Evolutionary conservation across 306 rosid species (phyloP).

Genomic region (Sindora glabra): DNA sequence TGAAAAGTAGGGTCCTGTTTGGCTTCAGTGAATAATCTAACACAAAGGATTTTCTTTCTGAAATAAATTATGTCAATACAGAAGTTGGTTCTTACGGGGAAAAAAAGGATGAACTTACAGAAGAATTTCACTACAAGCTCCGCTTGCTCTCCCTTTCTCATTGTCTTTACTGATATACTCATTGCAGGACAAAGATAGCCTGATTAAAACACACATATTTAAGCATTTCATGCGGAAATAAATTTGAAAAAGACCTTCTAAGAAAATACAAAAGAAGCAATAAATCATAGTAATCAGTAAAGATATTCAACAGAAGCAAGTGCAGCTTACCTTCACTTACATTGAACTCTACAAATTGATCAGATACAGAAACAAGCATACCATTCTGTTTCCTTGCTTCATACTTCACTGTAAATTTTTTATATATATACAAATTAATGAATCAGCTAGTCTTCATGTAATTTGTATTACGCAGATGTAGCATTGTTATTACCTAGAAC

Average conservation of each 20-base stretch:
- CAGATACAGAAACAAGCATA: slow-evolving; percentile 23
- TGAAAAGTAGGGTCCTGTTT: slow-evolving; percentile 13
- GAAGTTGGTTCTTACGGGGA: no score
- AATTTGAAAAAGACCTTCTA: background rate
- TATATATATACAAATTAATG: no score
- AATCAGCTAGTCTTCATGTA: no score
- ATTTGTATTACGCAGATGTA: no score
- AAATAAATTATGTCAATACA: background rate
- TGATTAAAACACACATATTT: slow-evolving; percentile 16
- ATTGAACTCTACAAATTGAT: slow-evolving; percentile 35
- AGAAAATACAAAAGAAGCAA: background rate
- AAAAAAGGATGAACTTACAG: slow-evolving; percentile 37
- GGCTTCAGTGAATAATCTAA: background rate
- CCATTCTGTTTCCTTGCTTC: slow-evolving; percentile 47
- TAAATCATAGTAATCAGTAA: background rate
- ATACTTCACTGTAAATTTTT: slow-evolving; percentile 53
- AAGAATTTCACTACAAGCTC: slow-evolving; percentile 35
- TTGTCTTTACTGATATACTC: slow-evolving; percentile 52
- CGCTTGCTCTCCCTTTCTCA: slow-evolving; percentile 64
- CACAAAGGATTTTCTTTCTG: background rate
- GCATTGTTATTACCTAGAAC: slow-evolving; percentile 36
- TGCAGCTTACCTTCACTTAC: slow-evolving; percentile 39
- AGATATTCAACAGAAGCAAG: background rate
- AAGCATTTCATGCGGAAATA: background rate
- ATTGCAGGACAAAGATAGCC: slow-evolving; percentile 53